phyloP scores from a whole-genome alignment of 1,139 yeast genomes.

The Sugiyamaella pinicola region DNA sequence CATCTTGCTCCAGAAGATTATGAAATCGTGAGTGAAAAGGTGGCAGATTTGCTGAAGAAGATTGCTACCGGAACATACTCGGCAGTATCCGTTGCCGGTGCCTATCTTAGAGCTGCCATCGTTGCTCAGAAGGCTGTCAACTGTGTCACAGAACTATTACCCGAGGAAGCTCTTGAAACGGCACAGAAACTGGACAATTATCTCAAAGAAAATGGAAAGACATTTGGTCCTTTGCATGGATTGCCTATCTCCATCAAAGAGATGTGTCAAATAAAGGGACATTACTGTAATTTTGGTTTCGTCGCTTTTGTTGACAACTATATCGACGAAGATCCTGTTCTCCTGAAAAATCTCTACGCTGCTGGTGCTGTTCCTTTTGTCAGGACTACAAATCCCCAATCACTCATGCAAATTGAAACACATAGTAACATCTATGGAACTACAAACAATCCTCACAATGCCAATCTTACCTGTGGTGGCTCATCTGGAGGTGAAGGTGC shows the following conservation, averaged over 20 bases:
- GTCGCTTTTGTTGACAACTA: slow-evolving; percentile 41
- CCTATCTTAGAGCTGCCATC: slow-evolving; percentile 57
- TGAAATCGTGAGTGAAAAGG: slow-evolving; percentile 37
- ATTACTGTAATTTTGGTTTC: slow-evolving; percentile 47
- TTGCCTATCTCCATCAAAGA: slow-evolving; percentile 57
- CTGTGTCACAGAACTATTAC: slow-evolving; percentile 60
- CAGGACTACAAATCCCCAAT: slow-evolving; percentile 61
- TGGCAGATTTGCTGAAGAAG: slow-evolving; percentile 42
- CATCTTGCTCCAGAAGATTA: slow-evolving; percentile 34
- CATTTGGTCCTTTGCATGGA: slow-evolving; percentile 60
- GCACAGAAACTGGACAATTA: slow-evolving; percentile 59
- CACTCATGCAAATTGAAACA: slow-evolving; percentile 57
- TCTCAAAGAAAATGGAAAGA: slow-evolving; percentile 54
- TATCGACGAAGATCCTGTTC: slow-evolving; percentile 35
- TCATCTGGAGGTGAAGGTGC: slow-evolving; percentile 68
- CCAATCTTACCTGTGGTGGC: slow-evolving; percentile 54
- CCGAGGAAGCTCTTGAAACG: slow-evolving; percentile 49
- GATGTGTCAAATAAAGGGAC: slow-evolving; percentile 50
- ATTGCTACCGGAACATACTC: slow-evolving; percentile 46
- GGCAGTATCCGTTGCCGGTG: slow-evolving; percentile 23
- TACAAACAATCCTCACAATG: slow-evolving; percentile 53
- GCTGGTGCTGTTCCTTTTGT: slow-evolving; percentile 59
- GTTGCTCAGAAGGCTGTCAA: slow-evolving; percentile 60
- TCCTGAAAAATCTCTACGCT: slow-evolving; percentile 48
- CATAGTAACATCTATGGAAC: slow-evolving; percentile 51